Base-by-base conservation (phyloP, 2,329 filamentous ascomycete genomes). In the Sporothrix dimorphospora region DNA sequence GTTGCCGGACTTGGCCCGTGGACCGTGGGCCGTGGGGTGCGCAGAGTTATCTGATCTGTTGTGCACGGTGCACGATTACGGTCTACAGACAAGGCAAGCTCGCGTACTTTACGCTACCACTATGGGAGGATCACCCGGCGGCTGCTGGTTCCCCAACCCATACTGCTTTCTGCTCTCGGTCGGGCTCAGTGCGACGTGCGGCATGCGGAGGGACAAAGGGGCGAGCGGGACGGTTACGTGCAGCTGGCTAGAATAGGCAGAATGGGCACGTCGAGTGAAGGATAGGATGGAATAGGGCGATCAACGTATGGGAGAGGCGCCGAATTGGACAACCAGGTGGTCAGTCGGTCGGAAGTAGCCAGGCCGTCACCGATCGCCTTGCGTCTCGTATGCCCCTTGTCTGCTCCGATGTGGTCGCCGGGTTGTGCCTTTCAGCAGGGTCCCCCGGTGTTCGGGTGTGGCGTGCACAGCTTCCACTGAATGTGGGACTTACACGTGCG, bases 21-120 rank as follows among this genome's bases (percentile, higher is more conserved):
- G 47, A n/a, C 21, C 19, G 45, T 45, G 42, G 42, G 42, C 47
- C 47, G 16, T 55, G 21, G 21, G 51, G 51, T 12, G 53, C 30
- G 19, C 57, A 61, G 9, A 40, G 57, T 61, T 61, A 61, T 61
- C 57, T 40, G 57, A 61, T 61, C 57, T 57, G 27, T 30, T 57
- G 53, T 53, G 53, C 53, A 57, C 53, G 24, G 53, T 57, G 53
- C 53, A n/a, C n/a, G n/a, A n/a, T n/a, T n/a, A n/a, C n/a, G n/a
- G n/a, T n/a, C n/a, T n/a, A n/a, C n/a, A n/a, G n/a, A n/a, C n/a
- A n/a, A n/a, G n/a, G n/a, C n/a, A n/a, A n/a, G n/a, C n/a, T n/a
- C n/a, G n/a, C n/a, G 30, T 34, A 55, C 11, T 49, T n/a, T 19
- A 19, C 19, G 21, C 47, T n/a, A 21, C 47, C 21, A 51, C 16